phyloP scores from a whole-genome alignment of 768 basidiomycete genomes.

The Naganishia vaughanmartiniae region DNA sequence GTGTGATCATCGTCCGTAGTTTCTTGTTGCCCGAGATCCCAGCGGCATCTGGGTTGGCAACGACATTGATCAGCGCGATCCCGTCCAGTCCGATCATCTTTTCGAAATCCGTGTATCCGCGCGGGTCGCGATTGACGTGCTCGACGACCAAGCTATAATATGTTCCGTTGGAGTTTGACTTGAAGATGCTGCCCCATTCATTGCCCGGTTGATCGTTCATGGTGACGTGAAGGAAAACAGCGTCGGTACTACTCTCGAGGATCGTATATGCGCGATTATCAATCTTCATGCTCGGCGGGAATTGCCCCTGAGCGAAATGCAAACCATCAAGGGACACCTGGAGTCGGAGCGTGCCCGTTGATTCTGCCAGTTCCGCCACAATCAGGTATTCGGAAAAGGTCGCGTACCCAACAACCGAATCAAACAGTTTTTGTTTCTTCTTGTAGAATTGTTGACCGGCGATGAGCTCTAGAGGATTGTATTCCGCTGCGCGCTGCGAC shows the following conservation, averaged over 20 bases:
- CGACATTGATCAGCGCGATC: conserved; percentile 87
- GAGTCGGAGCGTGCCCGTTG: conserved; percentile 62
- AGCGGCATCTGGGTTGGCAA: conserved; percentile 76
- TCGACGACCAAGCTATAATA: conserved; percentile 85
- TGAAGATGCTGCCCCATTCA: conserved; percentile 77
- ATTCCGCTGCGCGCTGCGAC: conserved; percentile 62
- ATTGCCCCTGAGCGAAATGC: conserved; percentile 77
- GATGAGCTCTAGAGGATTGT: conserved; percentile 74
- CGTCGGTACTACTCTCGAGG: conserved; percentile 86
- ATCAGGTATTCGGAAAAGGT: conserved; percentile 89
- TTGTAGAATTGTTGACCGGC: conserved; percentile 71
- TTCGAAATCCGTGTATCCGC: conserved; percentile 93
- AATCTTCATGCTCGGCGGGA: conserved; percentile 86
- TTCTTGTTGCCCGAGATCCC: conserved; percentile 67
- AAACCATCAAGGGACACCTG: conserved; percentile 90
- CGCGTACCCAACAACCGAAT: conserved; percentile 86
- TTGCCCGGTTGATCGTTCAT: conserved; percentile 72
- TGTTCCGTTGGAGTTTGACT: conserved; percentile 94
- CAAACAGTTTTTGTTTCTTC: conserved; percentile 73
- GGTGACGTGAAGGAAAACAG: conserved; percentile 94
- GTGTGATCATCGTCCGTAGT: conserved; percentile 82
- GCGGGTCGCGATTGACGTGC: conserved; percentile 82
- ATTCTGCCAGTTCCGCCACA: conserved; percentile 75
- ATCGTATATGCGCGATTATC: conserved; percentile 91
- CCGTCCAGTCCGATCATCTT: conserved; percentile 94